Evolutionary conservation across 306 rosid genomes (phyloP), one percentile per base, ranked within the genome.

Genomic region (Medicago lupulina): DNA sequence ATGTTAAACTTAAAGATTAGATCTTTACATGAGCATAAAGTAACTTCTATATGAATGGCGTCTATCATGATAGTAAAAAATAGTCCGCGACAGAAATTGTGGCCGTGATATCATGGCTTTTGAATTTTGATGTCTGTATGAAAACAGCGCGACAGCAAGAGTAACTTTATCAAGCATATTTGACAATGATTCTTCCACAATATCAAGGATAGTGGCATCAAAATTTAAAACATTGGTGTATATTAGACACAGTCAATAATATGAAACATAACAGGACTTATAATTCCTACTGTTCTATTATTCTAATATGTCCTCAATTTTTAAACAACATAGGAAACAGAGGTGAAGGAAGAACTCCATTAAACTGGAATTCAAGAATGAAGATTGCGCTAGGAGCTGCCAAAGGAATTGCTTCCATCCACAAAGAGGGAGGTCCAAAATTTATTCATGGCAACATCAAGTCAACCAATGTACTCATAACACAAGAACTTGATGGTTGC

Each of bases 381-480:
- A 88, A 85, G 82, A 82, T 88, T 14, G 78, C 83, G n/a, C 65
- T 88, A 0, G 90, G 85, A 74, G 75, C 82, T 40, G 87, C 88
- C 13, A 87, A 74, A 43, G 96, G 89, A 83, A 67, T 90, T 53
- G 89, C 90, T 19, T 89, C 81, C 86, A 71, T 88, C 34, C 91
- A 88, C 77, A 73, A 75, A 0, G 77, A 83, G 12, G 85, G 86
- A 16, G 91, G 82, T 19, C n/a, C 79, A 8, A 85, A 82, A 38
- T 77, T 47, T 67, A 71, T 80, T 55, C 93, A 88, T 72, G 91
- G 96, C 62, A 88, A 88, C 87, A 87, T 88, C 72, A 90, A 88
- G 69, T 87, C 91, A 76, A 76, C 90, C 60, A 91, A 91, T 67
- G 83, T 91, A 72, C 90, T 91, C 77, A 74, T 88, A 74, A 80